A percentile compares a stretch with the other conserved stretches of the same genome.
Conservation (phyloP, 2,329 filamentous ascomycete species). For the Nigrospora oryzae region DNA sequence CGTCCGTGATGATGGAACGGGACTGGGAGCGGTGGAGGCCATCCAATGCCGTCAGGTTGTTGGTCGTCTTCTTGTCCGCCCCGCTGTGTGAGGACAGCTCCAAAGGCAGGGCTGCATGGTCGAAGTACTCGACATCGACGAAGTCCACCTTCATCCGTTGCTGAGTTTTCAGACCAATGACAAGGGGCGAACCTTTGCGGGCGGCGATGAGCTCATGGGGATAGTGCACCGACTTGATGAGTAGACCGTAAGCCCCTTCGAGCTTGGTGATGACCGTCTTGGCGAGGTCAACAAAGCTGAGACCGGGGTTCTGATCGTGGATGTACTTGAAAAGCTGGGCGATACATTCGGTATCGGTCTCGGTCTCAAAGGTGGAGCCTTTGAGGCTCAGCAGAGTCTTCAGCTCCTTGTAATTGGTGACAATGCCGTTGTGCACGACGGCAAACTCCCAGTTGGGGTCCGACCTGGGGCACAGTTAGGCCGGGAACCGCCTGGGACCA, state of each 20-base stretch:
- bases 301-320: slow-evolving; percentile 84
- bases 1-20: slow-evolving; percentile 95
- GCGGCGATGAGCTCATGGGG: slow-evolving; percentile 96
- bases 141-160: slow-evolving; percentile 99
- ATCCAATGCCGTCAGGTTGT: too few relatives aligned
- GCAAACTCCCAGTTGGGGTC: slow-evolving; percentile 93
- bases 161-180: slow-evolving; percentile 92
- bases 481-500: background rate
- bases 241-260: slow-evolving; percentile 90
- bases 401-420: slow-evolving; percentile 99
- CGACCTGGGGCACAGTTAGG: slow-evolving; percentile 47
- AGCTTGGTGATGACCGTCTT: slow-evolving; percentile 93
- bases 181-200: slow-evolving; percentile 94
- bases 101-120: slow-evolving; percentile 79
- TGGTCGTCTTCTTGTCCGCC: slow-evolving; percentile 80
- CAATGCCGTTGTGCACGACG: slow-evolving; percentile 98
- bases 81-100: slow-evolving; percentile 95
- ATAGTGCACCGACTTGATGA: slow-evolving; percentile 97
- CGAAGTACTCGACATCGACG: slow-evolving; percentile 94
- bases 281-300: slow-evolving; percentile 91
- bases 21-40: slow-evolving; percentile 98
- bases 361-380: slow-evolving; percentile 97
- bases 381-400: slow-evolving; percentile 87
- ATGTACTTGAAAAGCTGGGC: slow-evolving; percentile 98
- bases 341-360: slow-evolving; percentile 98